phyloP scores from a whole-genome alignment of 148 eudicot species.

The Arbutus unedo region DNA sequence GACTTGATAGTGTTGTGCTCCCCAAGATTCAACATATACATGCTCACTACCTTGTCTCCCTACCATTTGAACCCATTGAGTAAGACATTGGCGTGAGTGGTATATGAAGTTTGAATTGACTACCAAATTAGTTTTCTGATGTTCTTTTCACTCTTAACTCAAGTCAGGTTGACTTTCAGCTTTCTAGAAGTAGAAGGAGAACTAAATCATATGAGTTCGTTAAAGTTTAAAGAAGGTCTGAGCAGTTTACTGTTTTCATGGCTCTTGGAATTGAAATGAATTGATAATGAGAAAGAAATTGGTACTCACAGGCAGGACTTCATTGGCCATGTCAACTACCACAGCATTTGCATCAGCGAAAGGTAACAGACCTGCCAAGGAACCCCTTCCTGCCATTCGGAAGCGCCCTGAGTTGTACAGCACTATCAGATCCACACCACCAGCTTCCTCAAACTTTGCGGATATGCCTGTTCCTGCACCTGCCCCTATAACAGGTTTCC shows the following conservation, averaged over 20 bases:
- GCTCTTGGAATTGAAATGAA: conserved; percentile 1
- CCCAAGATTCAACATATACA: neutral
- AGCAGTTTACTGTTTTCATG: neutral
- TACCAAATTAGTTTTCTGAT: neutral
- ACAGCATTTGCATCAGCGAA: conserved; percentile 98
- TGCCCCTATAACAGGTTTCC: conserved; percentile 92
- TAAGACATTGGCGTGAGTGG: neutral
- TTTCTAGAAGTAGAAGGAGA: neutral
- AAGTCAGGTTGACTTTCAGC: neutral
- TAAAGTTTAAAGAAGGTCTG: neutral
- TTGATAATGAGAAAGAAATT: conserved; percentile 4
- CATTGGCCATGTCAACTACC: conserved; percentile 98
- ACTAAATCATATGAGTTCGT: neutral
- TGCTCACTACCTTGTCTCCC: neutral
- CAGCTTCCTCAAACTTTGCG: conserved; percentile 98
- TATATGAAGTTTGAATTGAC: neutral
- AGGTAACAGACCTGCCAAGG: conserved; percentile 89
- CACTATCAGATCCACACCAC: conserved; percentile 89
- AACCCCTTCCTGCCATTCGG: conserved; percentile 99
- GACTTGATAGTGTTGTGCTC: neutral
- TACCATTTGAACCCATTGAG: neutral
- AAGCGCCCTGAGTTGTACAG: conserved; percentile 94
- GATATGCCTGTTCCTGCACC: conserved; percentile 99
- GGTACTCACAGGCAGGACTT: conserved; percentile 84
- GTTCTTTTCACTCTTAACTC: neutral